Evolutionary conservation across 768 basidiomycete genomes (phyloP).

Genomic region (Calocybe indica): DNA sequence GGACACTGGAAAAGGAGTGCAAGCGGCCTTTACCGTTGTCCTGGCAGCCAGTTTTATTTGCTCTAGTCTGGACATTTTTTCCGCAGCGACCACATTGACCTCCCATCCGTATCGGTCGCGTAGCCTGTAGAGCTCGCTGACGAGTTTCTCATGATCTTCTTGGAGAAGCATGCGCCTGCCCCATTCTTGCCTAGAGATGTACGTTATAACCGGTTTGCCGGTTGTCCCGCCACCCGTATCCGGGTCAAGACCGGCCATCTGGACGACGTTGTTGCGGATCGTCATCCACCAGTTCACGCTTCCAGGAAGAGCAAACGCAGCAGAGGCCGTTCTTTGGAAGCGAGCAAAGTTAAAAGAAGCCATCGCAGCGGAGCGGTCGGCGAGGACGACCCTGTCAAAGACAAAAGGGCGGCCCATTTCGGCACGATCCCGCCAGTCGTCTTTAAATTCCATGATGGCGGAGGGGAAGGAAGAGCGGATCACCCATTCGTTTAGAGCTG

Average conservation of each 20-base stretch:
- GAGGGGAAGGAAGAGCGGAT: slow-evolving; percentile 78
- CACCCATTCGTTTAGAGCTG: slow-evolving; percentile 87
- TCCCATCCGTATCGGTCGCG: slow-evolving; percentile 74
- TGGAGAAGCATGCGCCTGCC: slow-evolving; percentile 74
- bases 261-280: slow-evolving; percentile 64
- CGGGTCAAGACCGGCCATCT: slow-evolving; percentile 57
- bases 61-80: slow-evolving; percentile 72
- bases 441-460: slow-evolving; percentile 68
- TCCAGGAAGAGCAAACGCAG: slow-evolving; percentile 70
- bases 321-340: slow-evolving; percentile 72
- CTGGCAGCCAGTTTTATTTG: slow-evolving; percentile 77
- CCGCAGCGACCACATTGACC: slow-evolving; percentile 83
- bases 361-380: slow-evolving; percentile 85
- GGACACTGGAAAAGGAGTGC: neutral
- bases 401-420: slow-evolving; percentile 66
- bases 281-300: slow-evolving; percentile 83
- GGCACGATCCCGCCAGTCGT: slow-evolving; percentile 80
- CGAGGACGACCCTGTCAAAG: slow-evolving; percentile 83
- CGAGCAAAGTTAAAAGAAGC: slow-evolving; percentile 55
- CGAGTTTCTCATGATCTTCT: slow-evolving; percentile 74
- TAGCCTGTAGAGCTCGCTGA: slow-evolving; percentile 65
- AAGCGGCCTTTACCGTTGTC: slow-evolving; percentile 61
- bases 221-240: slow-evolving; percentile 38
- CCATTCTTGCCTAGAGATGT: slow-evolving; percentile 88
- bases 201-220: slow-evolving; percentile 79